Evolutionary conservation across 2,329 filamentous ascomycete genomes (phyloP), one percentile per base, ranked within the genome.

Genomic region (Aspergillus tanneri): DNA sequence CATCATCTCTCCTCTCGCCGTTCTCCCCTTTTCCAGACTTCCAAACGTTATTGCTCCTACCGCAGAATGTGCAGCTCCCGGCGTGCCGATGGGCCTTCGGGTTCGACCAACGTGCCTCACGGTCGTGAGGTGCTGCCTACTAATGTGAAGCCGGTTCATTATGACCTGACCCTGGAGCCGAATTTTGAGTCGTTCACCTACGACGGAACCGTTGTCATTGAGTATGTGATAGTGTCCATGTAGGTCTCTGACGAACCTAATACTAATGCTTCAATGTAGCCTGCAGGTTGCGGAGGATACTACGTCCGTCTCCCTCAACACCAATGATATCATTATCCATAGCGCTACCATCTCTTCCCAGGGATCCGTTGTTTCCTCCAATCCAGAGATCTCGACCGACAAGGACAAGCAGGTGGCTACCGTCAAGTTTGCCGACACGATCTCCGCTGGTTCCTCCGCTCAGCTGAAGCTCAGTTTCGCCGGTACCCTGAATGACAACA

Each of bases 101-200:
- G 75, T 54, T 75, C 79, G 59, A 81, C 77, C 61, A 74, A 84
- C 66, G 77, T 86, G 59, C 72, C 79, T 43, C 79, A 81, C 59
- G 84, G 82, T 56, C 85, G 92, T 62, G 87, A 95, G 76, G 86
- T 97, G 57, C 80, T 97, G 61, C 93, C 92, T 43, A 84, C 85
- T 72, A 95, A 96, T 66, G 90, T 96, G 63, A 87, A 92, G 69
- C 91, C 92, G n/a, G 74, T 80, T 30, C 90, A 97, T 75, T 97
- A 97, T 73, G 84, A 95, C 70, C 74, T 97, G 60, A 93, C 88
- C 1, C 79, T 97, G 54, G 93, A 97, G 75, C 90, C 92, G 46
- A 83, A 96, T 75, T 88, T 97, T 60, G 80, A 87, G 61, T 90
- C 86, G 56, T 90, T 93, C 72, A 90, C 84, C 55, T 97, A 92